Evolutionary conservation across 257 asterid species (phyloP), one percentile per base, ranked within the genome.

Genomic region (Pogostemon cablin): DNA sequence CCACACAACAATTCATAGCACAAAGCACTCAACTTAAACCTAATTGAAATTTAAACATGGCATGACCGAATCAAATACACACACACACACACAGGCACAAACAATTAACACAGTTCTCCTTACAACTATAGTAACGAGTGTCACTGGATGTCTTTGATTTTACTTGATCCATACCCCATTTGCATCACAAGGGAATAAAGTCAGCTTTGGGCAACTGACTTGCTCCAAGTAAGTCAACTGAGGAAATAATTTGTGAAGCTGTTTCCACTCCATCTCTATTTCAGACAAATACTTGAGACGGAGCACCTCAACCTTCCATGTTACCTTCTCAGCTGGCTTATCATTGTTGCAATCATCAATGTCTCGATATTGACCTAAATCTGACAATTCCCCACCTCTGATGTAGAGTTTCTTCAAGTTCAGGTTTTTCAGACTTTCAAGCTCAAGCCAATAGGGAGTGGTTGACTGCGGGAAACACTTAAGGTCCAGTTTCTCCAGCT

Each of bases 181-280:
- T 1, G 75, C 85, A 75, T 80, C 83, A 68, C 81, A 77, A 15
- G 85, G 86, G 77, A 84, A 79, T 56, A 84, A 73, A 57, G 72
- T 69, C 7, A 84, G 85, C 55, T 75, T 81, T 0, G 86, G 86
- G 61, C 89, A 84, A 11, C 69, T 68, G 6, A 81, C 81, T 34
- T 80, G 74, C 81, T 84, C 86, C 82, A 84, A 70, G 71, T 77
- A 80, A 37, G 62, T 50, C 70, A 84, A 37, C 0, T 68, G 6
- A 9, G 89, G 89, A 71, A 84, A 81, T 57, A 84, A 56, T 17
- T 73, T 65, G 3, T 68, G 73, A 4, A 81, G 71, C 59, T 78
- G 69, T 43, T 72, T 67, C 89, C 89, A 84, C 52, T 80, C 86
- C 84, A 82, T 75, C 60, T 82, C 77, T 72, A 84, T 62, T 7